A percentile compares a stretch with the other conserved stretches of the same genome.
These are phyloP conservation scores for Rutidosis leptorrhynchoides DNA, from an alignment of 129 eudicot genomes.

Conservation along the genomic window DNA sequence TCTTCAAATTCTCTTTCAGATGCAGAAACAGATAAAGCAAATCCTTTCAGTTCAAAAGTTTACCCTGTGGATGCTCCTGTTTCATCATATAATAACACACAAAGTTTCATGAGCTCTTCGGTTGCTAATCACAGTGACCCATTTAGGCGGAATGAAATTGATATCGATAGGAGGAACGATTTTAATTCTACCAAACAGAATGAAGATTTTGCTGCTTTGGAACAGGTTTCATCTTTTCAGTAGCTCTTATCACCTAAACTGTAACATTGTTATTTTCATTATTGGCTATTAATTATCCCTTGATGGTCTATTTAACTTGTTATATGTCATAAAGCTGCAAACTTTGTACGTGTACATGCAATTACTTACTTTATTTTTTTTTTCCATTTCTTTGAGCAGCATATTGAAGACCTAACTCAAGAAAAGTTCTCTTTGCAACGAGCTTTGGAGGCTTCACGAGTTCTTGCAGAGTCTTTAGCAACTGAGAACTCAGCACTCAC, in stretches of 20 bases:
- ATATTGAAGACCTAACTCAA: slow-evolving; percentile 97
- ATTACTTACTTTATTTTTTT: slow-evolving; percentile 7
- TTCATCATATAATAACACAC: slow-evolving; percentile 33
- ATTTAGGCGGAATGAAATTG: slow-evolving; percentile 35
- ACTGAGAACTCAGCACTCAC: slow-evolving; percentile 90
- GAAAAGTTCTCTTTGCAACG: slow-evolving; percentile 98
- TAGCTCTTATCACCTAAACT: slow-evolving; percentile 3
- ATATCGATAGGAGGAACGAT: slow-evolving; percentile 39
- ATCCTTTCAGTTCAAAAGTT: slow-evolving; percentile 38
- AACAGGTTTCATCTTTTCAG: slow-evolving; percentile 53
- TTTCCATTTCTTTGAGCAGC: slow-evolving; percentile 44
- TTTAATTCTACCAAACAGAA: slow-evolving; percentile 61
- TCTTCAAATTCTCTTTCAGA: slow-evolving; percentile 40
- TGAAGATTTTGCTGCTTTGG: slow-evolving; percentile 92
- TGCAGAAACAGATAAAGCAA: slow-evolving; percentile 40
- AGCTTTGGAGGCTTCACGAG: slow-evolving; percentile 90
- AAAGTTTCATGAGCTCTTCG: slow-evolving; percentile 32
- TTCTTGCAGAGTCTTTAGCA: slow-evolving; percentile 87
- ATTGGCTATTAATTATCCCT: not conserved
- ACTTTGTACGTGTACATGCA: slow-evolving; percentile 18
- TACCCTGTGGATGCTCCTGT: slow-evolving; percentile 39
- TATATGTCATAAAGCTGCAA: not conserved
- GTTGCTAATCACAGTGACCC: slow-evolving; percentile 35
- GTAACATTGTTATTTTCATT: not conserved
- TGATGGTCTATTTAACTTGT: slow-evolving; percentile 19